Conservation (phyloP, 768 basidiomycete species). For the Mycena polygramma region DNA sequence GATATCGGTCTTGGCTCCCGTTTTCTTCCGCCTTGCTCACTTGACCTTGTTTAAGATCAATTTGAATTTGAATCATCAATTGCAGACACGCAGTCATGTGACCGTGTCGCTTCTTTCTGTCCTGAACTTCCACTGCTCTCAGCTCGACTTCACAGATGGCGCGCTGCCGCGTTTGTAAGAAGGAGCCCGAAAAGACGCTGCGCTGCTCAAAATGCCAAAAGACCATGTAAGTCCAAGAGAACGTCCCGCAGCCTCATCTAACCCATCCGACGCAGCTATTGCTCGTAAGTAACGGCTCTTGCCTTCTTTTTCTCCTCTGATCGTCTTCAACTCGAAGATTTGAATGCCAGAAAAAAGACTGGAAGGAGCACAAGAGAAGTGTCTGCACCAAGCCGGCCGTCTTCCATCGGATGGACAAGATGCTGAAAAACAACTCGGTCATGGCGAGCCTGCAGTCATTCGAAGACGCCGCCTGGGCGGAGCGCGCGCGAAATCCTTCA, state of each 20-base stretch:
- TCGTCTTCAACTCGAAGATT: conserved; percentile 1
- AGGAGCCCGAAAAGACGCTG: conserved; percentile 33
- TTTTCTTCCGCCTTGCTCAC: too few relatives aligned
- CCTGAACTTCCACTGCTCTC: too few relatives aligned
- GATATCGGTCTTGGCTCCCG: too few relatives aligned
- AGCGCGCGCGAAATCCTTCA: conserved; percentile 29
- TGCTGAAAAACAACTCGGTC: conserved; percentile 29
- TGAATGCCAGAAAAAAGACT: conserved; percentile 38
- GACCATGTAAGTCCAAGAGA: conserved; percentile 32
- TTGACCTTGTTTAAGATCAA: too few relatives aligned
- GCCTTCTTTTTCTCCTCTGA: neutral
- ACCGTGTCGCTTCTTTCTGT: too few relatives aligned
- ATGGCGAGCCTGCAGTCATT: neutral
- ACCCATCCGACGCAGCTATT: conserved; percentile 13
- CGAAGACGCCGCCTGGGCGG: conserved; percentile 30
- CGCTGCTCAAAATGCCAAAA: conserved; percentile 40
- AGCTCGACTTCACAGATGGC: conserved; percentile 2
- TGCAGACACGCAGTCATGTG: too few relatives aligned
- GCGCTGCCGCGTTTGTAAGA: conserved; percentile 35
- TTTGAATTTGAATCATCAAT: too few relatives aligned
- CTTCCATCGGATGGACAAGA: conserved; percentile 33
- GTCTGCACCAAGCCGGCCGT: conserved; percentile 38
- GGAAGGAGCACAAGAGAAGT: conserved; percentile 41
- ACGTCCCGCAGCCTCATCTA: neutral
- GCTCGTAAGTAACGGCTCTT: conserved; percentile 20